Evolutionary conservation across 257 asterid species (phyloP), one percentile per base, ranked within the genome.

Genomic region (Nicotiana obtusifolia): DNA sequence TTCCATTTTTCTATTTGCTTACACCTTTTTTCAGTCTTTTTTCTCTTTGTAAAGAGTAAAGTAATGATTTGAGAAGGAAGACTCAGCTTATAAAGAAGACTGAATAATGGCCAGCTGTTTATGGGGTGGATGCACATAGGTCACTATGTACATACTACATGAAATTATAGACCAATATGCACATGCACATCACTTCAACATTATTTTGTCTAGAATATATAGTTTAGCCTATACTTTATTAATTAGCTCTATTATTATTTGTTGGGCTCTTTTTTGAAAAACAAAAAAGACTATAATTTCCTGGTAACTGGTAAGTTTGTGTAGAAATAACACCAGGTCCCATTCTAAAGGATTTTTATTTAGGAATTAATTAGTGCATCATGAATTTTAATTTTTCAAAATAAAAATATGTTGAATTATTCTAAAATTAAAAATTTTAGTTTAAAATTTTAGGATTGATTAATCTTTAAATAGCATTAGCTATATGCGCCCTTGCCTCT

Each of bases 21-120:
- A 0, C 20, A 6, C 30, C 6, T 57, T 60, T 41, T 26, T 3
- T 73, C 13, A 16, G 30, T 30, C 17, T 17, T n/a, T 59, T 19
- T 54, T 26, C 26, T 54, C 44, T 64, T 73, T 65, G 76, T 62
- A 28, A 49, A 82, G 78, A 82, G 84, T 80, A 77, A 17, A 82
- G 84, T 80, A 77, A 19, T 65, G 10, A 5, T 59, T 53, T 14
- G 30, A 7, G 14, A 19, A 37, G 19, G 64, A 41, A 47, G 80
- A 61, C 53, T 66, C 17, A 61, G 81, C 53, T 52, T 81, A 80
- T 81, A 76, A 82, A 69, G 81, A 53, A 31, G 26, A 44, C 73
- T 20, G 53, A 61, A 67, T 24, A 77, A 47, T 49, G 82, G 83
- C 64, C 85, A 33, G 80, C 76, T 77, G 13, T 10, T 33, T 10